phyloP scores from a whole-genome alignment of 441 rosid species.

The Pelargonium citronellum region DNA sequence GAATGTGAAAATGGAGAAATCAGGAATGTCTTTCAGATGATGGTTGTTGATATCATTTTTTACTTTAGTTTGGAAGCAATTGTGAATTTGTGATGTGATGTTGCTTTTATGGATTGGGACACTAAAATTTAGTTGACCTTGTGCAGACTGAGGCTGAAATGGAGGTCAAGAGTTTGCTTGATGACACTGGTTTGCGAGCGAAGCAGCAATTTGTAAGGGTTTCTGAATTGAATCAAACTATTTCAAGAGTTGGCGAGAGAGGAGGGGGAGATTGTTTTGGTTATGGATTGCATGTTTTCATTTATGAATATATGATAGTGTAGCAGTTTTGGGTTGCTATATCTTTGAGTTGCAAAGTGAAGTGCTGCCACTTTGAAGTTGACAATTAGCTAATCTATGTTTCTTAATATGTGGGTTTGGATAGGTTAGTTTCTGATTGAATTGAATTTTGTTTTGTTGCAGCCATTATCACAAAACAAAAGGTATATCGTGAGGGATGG shows the following conservation, averaged over 20 bases:
- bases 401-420: not conserved
- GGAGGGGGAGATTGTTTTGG: not conserved
- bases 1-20: not conserved
- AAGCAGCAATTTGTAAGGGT: constrained; percentile 74
- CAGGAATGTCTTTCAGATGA: not conserved
- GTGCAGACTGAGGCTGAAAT: constrained; percentile 74
- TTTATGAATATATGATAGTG: not conserved
- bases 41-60: too few relatives aligned
- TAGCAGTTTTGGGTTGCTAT: not conserved
- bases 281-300: not conserved
- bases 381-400: not conserved
- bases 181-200: constrained; percentile 73
- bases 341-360: not conserved
- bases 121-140: constrained; percentile 10
- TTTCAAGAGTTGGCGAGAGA: not conserved
- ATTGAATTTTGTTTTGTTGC: constrained; percentile 26
- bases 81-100: too few relatives aligned
- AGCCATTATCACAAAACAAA: constrained; percentile 77
- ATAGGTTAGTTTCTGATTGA: constrained; percentile 6
- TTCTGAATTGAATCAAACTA: constrained; percentile 8
- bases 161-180: constrained; percentile 62
- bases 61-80: too few relatives aligned
- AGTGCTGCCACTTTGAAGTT: constrained; percentile 8
- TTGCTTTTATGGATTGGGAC: constrained; percentile 7
- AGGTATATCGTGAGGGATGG: constrained; percentile 77